Percentiles rank a stretch among this genome's conserved stretches.
These are phyloP conservation scores for Acaromyces ingoldii DNA, from an alignment of 1,284 basidiomycete species.

Conservation along the genomic window DNA sequence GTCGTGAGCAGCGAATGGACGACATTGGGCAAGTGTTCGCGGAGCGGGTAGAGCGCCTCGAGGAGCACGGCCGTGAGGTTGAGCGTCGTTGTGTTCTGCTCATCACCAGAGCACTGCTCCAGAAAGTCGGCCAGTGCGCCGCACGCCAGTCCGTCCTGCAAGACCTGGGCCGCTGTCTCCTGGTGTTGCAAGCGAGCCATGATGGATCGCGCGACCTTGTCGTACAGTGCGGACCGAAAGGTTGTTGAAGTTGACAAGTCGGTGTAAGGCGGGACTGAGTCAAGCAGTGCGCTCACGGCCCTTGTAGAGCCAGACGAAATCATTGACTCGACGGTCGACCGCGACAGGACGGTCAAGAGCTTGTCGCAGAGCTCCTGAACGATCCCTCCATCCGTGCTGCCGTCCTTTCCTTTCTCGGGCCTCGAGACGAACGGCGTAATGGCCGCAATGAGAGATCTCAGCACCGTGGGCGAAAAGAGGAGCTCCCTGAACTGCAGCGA, in stretches of 20 bases:
- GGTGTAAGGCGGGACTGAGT: neutral
- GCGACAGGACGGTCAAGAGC: neutral
- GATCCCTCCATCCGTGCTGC: neutral
- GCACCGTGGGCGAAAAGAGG: slow-evolving; percentile 36
- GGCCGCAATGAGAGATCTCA: slow-evolving; percentile 33
- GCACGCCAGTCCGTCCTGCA: neutral
- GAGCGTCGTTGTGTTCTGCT: neutral
- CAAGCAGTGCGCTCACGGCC: neutral
- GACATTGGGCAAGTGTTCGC: neutral
- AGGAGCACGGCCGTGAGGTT: neutral
- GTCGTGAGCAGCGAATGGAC: slow-evolving; percentile 20
- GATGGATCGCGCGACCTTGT: neutral
- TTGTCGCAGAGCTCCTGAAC: neutral
- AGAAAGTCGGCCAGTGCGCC: neutral
- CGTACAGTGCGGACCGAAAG: neutral
- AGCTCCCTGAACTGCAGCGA: slow-evolving; percentile 23
- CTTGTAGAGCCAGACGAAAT: neutral
- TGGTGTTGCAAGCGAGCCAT: too few species aligned
- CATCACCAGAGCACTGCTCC: neutral
- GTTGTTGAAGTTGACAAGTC: neutral
- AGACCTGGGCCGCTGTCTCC: neutral
- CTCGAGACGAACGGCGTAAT: slow-evolving; percentile 16
- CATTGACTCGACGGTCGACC: neutral
- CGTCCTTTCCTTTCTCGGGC: neutral
- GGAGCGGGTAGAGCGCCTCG: neutral